These are phyloP conservation scores for Geosmithia putterillii DNA, from an alignment of 2,329 filamentous ascomycete species.

Conservation along the genomic window DNA sequence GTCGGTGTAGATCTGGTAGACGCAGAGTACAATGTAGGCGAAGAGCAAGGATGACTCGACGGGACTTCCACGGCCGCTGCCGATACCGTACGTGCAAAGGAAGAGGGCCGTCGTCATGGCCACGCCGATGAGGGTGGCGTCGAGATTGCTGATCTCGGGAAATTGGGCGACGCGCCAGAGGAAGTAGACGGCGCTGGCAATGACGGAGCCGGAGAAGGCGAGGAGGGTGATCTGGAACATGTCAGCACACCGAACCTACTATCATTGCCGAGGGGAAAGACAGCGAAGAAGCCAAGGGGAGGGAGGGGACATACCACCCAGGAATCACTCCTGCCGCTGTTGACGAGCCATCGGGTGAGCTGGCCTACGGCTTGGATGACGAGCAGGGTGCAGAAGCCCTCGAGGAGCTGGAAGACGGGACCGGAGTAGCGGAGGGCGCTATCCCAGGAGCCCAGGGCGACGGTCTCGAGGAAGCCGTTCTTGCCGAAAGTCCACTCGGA, in stretches of 20 bases:
- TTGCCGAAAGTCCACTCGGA: conserved; percentile 82
- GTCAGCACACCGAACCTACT: conserved; percentile 18
- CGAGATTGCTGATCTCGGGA: conserved; percentile 82
- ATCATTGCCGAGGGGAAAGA: neutral
- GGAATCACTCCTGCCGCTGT: conserved; percentile 82
- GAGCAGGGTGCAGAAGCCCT: conserved; percentile 91
- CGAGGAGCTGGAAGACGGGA: conserved; percentile 84
- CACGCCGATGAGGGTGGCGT: conserved; percentile 84
- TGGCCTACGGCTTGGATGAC: conserved; percentile 94
- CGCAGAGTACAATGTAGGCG: conserved; percentile 93
- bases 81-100: conserved; percentile 86
- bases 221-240: conserved; percentile 70
- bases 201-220: conserved; percentile 77
- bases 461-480: conserved; percentile 66
- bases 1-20: conserved; percentile 99
- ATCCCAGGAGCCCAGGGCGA: conserved; percentile 80
- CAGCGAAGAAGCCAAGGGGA: neutral
- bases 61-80: conserved; percentile 84
- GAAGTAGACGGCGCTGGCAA: conserved; percentile 91
- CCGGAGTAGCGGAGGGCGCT: conserved; percentile 80
- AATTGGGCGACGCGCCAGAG: conserved; percentile 91
- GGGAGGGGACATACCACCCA: conserved; percentile 65
- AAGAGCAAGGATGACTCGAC: conserved; percentile 93
- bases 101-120: conserved; percentile 89
- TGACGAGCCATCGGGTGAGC: conserved; percentile 89